phyloP scores from a whole-genome alignment of 208 protist genomes.

The Leishmania major region DNA sequence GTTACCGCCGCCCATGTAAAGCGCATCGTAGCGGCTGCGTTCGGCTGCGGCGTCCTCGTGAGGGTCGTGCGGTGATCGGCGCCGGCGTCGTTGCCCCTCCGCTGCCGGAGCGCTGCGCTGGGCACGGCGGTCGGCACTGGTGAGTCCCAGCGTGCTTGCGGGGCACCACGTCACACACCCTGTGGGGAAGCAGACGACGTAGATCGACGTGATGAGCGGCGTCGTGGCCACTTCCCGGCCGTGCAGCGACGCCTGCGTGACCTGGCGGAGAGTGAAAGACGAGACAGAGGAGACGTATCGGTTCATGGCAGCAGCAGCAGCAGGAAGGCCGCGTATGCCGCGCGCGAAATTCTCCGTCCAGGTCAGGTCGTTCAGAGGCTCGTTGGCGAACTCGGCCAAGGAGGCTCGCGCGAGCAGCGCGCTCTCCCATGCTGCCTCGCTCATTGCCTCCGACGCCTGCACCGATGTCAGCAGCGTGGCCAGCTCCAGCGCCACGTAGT shows the following conservation, averaged over 20 bases:
- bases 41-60: neutral
- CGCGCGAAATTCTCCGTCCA: conserved; percentile 6
- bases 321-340: conserved; percentile 9
- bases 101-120: neutral
- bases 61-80: neutral
- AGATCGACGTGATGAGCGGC: conserved; percentile 23
- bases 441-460: neutral
- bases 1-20: neutral
- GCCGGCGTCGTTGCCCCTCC: neutral
- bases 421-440: conserved; percentile 12
- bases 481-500: conserved; percentile 30
- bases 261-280: neutral
- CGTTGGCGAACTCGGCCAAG: conserved; percentile 8
- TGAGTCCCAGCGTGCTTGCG: conserved; percentile 24
- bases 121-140: conserved; percentile 3
- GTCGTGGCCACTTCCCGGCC: neutral
- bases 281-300: neutral
- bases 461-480: conserved; percentile 21
- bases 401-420: neutral
- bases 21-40: neutral
- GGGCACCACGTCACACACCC: conserved; percentile 57
- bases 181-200: conserved; percentile 40
- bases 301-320: neutral
- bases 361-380: conserved; percentile 18
- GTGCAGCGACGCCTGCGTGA: neutral